Conservation (phyloP, 257 asterid species). For the Solanum infundibuliforme region DNA sequence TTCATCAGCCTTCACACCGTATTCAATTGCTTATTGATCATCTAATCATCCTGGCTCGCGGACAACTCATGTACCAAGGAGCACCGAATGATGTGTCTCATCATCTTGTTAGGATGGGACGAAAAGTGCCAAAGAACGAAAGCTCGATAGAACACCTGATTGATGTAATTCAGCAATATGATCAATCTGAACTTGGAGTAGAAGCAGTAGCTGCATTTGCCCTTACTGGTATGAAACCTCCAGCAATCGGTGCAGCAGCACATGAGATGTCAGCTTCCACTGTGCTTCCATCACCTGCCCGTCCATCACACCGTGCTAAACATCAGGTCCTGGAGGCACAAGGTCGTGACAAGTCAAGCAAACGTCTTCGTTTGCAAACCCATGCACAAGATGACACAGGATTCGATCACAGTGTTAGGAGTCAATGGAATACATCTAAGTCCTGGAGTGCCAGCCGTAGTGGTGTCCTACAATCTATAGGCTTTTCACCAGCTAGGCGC, state of each 20-base stretch:
- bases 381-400: conserved; percentile 16
- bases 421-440: conserved; percentile 49
- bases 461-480: conserved; percentile 23
- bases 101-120: conserved; percentile 51
- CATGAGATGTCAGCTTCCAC: conserved; percentile 19
- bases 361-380: conserved; percentile 26
- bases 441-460: conserved; percentile 52
- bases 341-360: conserved; percentile 8
- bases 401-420: conserved; percentile 56
- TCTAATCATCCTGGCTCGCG: conserved; percentile 71
- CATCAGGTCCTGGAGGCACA: not conserved
- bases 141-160: conserved; percentile 59
- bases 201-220: conserved; percentile 61
- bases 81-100: conserved; percentile 57
- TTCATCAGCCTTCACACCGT: conserved; percentile 80
- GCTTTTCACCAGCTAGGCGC: conserved; percentile 47
- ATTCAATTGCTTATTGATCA: conserved; percentile 64
- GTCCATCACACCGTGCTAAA: conserved; percentile 3
- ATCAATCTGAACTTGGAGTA: conserved; percentile 64
- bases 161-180: conserved; percentile 75
- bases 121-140: conserved; percentile 57
- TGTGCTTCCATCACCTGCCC: conserved; percentile 14
- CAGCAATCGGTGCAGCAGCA: conserved; percentile 17
- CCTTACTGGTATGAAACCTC: conserved; percentile 66
- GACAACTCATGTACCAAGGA: conserved; percentile 85